Base-by-base conservation (phyloP, 805 yeast species). In the Priceomyces castillae region DNA sequence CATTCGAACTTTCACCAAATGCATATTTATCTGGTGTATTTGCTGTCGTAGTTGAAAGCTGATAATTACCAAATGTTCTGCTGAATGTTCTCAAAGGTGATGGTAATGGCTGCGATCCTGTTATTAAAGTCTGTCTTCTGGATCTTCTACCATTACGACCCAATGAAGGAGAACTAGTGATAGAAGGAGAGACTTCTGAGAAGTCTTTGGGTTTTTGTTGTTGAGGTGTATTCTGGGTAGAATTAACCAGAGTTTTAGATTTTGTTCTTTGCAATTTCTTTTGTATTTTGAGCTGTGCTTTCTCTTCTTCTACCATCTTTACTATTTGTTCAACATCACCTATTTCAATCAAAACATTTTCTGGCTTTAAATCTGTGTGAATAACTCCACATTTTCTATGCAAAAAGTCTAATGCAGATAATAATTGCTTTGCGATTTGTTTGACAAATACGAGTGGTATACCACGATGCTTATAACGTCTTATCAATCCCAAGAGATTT, bases 101-200 rank as follows among this genome's bases (percentile, higher is more conserved):
- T 3, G 97, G 96, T 44, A 90, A 69, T 2, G 97, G 97, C 62
- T 90, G 96, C 0, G 96, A 88, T 0, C 96, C 96, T 0, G 95
- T 86, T 39, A 90, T 84, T 18, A 90, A 65, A 0, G 95, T 82
- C 49, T 81, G 83, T 31, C 92, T 67, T 56, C 95, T 75, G 26
- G 87, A 70, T 41, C 85, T 59, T 37, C 85, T 56, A 4, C 74
- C 75, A 46, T 68, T 67, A 33, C 76, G 51, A 4, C 74, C 74
- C 15, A 69, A 48, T 1, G 72, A 66, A 1, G 75, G 73, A 4
- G 73, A 62, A 30, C 50, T 58, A 19, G 39, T 43, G 7, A 52
- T 39, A 9, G 50, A 41, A 10, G 16, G 37, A 11, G 41, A 12
- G 20, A 28, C 12, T 19, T 35, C 38, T 31, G 26, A 28, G 28